A percentile compares a stretch with the other conserved stretches of the same genome.
phyloP scores from a whole-genome alignment of 1,284 basidiomycete genomes.

The Ustilago shanxiensis region DNA sequence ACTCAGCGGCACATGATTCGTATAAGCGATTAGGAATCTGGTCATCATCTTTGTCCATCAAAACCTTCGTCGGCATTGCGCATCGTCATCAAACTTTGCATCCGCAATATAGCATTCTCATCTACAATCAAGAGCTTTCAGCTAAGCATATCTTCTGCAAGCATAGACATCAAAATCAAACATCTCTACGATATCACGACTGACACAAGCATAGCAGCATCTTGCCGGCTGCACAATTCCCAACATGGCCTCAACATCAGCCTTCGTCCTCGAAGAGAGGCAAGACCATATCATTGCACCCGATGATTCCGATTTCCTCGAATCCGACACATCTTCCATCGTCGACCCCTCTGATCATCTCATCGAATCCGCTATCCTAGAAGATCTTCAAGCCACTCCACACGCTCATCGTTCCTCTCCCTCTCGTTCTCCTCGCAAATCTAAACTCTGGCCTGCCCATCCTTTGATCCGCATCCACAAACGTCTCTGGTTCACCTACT shows the following conservation, averaged over 20 bases:
- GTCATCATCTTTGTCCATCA: background rate
- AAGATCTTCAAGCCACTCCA: conserved; percentile 11
- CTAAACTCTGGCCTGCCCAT: conserved; percentile 46
- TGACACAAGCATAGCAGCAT: background rate
- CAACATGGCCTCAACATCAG: conserved; percentile 44
- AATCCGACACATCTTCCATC: conserved; percentile 41
- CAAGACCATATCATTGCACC: conserved; percentile 49
- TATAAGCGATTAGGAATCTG: background rate
- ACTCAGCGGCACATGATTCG: too few species aligned
- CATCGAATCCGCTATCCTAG: conserved; percentile 39
- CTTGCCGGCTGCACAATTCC: background rate
- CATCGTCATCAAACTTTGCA: background rate
- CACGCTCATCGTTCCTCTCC: background rate
- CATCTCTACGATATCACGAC: background rate
- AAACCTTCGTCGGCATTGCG: background rate
- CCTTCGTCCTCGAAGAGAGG: conserved; percentile 30
- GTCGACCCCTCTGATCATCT: conserved; percentile 27
- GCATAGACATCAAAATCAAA: background rate
- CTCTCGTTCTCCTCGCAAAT: background rate
- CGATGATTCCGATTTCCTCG: conserved; percentile 64
- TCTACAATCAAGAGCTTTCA: background rate
- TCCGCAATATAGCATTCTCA: conserved; percentile 2
- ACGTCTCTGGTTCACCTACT: conserved; percentile 64
- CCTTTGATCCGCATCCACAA: conserved; percentile 60
- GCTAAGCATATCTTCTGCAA: background rate